A percentile compares a stretch with the other conserved stretches of the same genome.
These are phyloP conservation scores for Dipteronia dyeriana DNA, from an alignment of 345 rosid genomes.

Conservation along the genomic window DNA sequence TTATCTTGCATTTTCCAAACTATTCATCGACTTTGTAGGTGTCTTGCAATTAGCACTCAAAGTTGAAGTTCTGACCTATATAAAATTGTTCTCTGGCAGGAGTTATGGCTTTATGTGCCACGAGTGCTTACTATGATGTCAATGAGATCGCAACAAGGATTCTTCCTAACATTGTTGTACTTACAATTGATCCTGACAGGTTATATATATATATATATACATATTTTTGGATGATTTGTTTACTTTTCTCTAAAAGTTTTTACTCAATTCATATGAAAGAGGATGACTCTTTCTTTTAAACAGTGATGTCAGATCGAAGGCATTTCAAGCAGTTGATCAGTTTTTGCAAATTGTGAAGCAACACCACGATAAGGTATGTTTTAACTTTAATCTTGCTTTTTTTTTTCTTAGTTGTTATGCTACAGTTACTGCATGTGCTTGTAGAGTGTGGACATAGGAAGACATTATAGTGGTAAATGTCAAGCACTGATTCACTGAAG, in stretches of 20 bases:
- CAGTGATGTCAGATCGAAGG: conserved; percentile 93
- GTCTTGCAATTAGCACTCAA: conserved; percentile 1
- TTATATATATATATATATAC: conserved; percentile 32
- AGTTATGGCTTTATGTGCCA: conserved; percentile 94
- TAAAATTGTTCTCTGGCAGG: conserved; percentile 50
- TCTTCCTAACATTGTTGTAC: conserved; percentile 85
- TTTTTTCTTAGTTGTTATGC: not conserved
- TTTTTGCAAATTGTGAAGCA: conserved; percentile 88
- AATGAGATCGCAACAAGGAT: conserved; percentile 91
- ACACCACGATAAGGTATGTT: conserved; percentile 69
- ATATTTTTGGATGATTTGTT: not conserved
- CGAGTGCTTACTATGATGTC: conserved; percentile 82
- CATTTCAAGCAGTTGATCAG: conserved; percentile 94
- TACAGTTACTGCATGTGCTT: not conserved
- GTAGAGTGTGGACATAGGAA: not conserved
- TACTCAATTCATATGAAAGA: conserved; percentile 3
- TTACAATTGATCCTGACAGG: conserved; percentile 97
- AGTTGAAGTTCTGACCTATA: conserved; percentile 10
- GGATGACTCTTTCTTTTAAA: conserved; percentile 32
- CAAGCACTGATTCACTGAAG: not conserved
- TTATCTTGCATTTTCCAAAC: not conserved
- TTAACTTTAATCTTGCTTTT: conserved; percentile 7
- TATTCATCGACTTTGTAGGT: not conserved
- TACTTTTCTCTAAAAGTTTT: conserved; percentile 6
- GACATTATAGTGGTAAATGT: not conserved